Conservation (phyloP, 2,329 filamentous ascomycete genomes). For the Cladophialophora chaetospira region DNA sequence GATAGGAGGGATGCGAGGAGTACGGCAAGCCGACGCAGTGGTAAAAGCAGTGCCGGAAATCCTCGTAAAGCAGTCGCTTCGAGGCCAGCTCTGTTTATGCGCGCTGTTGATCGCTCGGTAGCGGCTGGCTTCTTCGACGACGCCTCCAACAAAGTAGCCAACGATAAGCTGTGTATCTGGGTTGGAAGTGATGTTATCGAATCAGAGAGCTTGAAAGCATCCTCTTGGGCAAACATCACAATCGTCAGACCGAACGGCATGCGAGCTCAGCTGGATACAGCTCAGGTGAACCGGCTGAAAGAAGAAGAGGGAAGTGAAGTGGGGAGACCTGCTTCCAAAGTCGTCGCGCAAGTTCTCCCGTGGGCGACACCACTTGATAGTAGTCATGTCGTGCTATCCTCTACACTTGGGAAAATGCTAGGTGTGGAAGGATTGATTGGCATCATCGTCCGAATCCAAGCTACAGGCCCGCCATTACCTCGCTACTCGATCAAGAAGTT, state of each 20-base stretch:
- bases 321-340: slow-evolving; percentile 61
- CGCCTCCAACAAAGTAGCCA: slow-evolving; percentile 49
- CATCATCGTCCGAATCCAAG: slow-evolving; percentile 82
- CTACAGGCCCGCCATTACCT: slow-evolving; percentile 71
- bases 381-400: slow-evolving; percentile 77
- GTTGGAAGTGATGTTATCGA: slow-evolving; percentile 76
- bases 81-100: slow-evolving; percentile 64
- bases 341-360: slow-evolving; percentile 72
- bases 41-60: slow-evolving; percentile 72
- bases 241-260: slow-evolving; percentile 80
- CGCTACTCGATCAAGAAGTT: slow-evolving; percentile 67
- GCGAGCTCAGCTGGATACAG: slow-evolving; percentile 68
- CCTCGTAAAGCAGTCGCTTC: slow-evolving; percentile 57
- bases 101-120: slow-evolving; percentile 71
- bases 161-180: slow-evolving; percentile 73
- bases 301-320: slow-evolving; percentile 62
- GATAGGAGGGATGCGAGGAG: slow-evolving; percentile 74
- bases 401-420: slow-evolving; percentile 72
- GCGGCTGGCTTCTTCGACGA: slow-evolving; percentile 78
- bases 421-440: slow-evolving; percentile 75
- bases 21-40: slow-evolving; percentile 76
- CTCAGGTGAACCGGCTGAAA: slow-evolving; percentile 67
- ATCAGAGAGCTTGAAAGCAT: slow-evolving; percentile 71
- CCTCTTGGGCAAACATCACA: slow-evolving; percentile 79
- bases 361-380: slow-evolving; percentile 90